Percentiles rank a stretch among this genome's conserved stretches.
These are phyloP conservation scores for Petunia secreta DNA, from an alignment of 257 asterid species.

Conservation along the genomic window DNA sequence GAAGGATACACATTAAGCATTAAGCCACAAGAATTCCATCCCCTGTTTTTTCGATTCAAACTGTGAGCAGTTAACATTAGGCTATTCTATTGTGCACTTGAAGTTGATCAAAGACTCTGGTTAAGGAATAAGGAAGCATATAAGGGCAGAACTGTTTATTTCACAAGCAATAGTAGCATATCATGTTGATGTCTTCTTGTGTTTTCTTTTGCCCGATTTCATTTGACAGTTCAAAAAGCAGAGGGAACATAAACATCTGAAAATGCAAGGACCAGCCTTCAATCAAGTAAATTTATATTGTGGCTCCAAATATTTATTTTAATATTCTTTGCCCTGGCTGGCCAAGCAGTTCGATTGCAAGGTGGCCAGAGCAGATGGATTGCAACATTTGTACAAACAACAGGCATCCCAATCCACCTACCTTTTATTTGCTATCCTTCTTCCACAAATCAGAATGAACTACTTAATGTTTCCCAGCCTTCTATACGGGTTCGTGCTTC, in stretches of 20 bases:
- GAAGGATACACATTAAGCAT: too few species aligned
- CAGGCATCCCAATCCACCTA: constrained; percentile 25
- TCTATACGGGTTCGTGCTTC: not conserved
- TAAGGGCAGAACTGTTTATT: not conserved
- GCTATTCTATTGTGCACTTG: not conserved
- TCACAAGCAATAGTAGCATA: not conserved
- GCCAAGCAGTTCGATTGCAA: constrained; percentile 11
- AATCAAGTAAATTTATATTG: not conserved
- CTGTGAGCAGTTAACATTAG: not conserved
- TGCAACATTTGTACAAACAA: constrained; percentile 26
- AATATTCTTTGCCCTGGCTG: constrained; percentile 1
- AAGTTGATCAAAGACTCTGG: not conserved
- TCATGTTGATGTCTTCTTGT: not conserved
- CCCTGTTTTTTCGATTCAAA: not conserved
- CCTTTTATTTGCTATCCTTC: constrained; percentile 18
- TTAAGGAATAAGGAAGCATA: too few species aligned
- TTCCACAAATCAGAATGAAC: not conserved
- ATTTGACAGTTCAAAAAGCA: not conserved
- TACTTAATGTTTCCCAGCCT: not conserved
- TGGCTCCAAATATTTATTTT: constrained; percentile 26
- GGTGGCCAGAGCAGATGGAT: constrained; percentile 31
- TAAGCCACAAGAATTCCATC: not conserved
- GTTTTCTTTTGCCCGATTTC: not conserved
- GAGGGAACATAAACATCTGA: not conserved
- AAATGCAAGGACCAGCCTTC: not conserved